Evolutionary conservation across 164 flowering plant genomes (phyloP), one percentile per base, ranked within the genome.

Genomic region (Nymphaea thermarum): DNA sequence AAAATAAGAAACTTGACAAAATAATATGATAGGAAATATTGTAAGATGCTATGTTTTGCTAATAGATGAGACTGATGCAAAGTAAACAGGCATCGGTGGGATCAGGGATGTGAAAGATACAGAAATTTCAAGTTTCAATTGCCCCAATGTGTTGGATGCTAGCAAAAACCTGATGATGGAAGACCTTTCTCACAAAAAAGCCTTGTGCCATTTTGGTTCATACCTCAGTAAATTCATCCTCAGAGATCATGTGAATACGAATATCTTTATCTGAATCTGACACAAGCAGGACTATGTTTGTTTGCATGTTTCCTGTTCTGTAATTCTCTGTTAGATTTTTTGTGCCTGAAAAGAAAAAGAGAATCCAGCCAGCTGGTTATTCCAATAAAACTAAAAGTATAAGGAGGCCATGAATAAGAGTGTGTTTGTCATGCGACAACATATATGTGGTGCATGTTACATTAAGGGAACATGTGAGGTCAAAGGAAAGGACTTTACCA

Each of bases 181-280:
- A 25, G 36, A 25, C 36, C 14, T 51, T 10, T 51, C 14, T 51
- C 57, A 51, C 57, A 51, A 51, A 51, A 15, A 51, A 51, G 36
- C 45, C 66, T 65, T 47, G 1, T 18, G 42, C 11, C 12, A 8
- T 36, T 3, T 15, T 51, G 57, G 12, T 8, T 8, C 69, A 51
- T 79, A 91, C 97, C 95, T 83, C 82, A 60, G 81, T 42, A 73
- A 88, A 82, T 60, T 88, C 83, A 67, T 73, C 83, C 70, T 91
- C 87, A 4, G 93, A 86, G 12, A 91, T 67, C 74, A 71, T 67
- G 65, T 57, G 71, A 69, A 85, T 77, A 44, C 62, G 67, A 62
- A 86, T 62, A 17, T 75, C 82, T 63, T 63, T 75, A 51, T 71
- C 72, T 65, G 67, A 44, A 77, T 71, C 65, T 43, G 83, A 69